Evolutionary conservation across 176 grass and related monocot genomes (phyloP).

Genomic region (Phyllostachys edulis): DNA sequence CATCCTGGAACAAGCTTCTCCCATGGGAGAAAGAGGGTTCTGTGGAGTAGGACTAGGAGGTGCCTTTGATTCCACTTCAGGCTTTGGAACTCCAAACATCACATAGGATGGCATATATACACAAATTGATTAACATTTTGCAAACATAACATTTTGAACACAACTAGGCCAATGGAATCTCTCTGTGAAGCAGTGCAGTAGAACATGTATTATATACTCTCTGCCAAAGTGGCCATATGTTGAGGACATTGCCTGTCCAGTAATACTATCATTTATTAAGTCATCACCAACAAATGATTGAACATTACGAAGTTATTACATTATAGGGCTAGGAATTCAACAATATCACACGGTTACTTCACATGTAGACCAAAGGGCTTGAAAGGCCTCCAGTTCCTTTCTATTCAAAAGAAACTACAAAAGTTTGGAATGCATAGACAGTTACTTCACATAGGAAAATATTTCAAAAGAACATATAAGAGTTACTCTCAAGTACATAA

Average conservation of each 20-base stretch:
- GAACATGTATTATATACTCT: background rate
- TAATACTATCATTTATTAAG: background rate
- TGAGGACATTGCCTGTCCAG: background rate
- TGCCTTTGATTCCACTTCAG: constrained; percentile 28
- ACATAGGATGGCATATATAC: constrained; percentile 61
- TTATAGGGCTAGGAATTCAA: background rate
- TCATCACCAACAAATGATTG: background rate
- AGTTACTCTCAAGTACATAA: background rate
- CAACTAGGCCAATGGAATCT: background rate
- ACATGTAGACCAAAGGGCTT: background rate
- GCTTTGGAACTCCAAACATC: constrained; percentile 55
- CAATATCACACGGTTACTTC: background rate
- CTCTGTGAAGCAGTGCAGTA: background rate
- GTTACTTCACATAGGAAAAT: background rate
- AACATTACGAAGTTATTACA: background rate
- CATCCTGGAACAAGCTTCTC: constrained; percentile 86
- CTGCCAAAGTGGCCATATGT: background rate
- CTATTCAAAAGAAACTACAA: background rate
- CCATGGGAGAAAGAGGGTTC: constrained; percentile 71
- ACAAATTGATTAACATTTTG: background rate
- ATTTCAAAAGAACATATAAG: background rate
- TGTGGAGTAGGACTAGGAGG: constrained; percentile 41
- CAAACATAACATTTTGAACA: constrained; percentile 7
- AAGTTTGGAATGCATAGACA: background rate
- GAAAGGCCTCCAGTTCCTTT: background rate